These are phyloP conservation scores for Echites panduratus DNA, from an alignment of 257 asterid genomes.

Conservation along the genomic window DNA sequence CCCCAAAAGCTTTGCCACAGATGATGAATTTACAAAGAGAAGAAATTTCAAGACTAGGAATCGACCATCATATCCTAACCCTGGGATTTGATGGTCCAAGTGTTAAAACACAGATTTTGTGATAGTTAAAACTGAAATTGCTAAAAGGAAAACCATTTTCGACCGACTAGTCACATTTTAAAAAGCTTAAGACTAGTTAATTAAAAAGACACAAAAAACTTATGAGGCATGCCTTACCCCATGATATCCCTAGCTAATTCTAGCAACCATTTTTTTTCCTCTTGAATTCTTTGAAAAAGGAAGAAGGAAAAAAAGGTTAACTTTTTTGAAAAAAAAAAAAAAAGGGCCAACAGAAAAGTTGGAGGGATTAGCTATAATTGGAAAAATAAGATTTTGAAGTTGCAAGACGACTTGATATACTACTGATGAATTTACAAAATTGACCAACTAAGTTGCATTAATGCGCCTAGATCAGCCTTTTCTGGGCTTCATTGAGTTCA, in stretches of 20 bases:
- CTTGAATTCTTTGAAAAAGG: background rate
- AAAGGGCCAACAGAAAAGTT: conserved; percentile 2
- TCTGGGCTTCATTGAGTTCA: conserved; percentile 14
- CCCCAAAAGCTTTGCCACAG: conserved; percentile 36
- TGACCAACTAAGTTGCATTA: conserved; percentile 12
- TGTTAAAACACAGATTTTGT: conserved; percentile 18
- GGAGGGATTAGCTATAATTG: conserved; percentile 31
- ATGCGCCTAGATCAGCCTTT: conserved; percentile 23
- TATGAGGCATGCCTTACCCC: conserved; percentile 44
- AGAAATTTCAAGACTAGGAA: background rate
- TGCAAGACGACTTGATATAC: conserved; percentile 24
- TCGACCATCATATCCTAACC: conserved; percentile 36
- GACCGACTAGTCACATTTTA: conserved; percentile 43
- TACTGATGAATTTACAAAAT: conserved; percentile 19
- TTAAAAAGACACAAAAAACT: conserved; percentile 28
- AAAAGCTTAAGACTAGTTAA: conserved; percentile 47
- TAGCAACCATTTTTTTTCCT: conserved; percentile 10
- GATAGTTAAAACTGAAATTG: conserved; percentile 12
- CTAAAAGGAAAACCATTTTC: conserved; percentile 2
- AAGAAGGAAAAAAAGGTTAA: background rate
- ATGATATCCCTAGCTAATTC: conserved; percentile 31
- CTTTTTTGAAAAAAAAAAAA: too few relatives aligned
- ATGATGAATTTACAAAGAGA: conserved; percentile 5
- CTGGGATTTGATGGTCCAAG: conserved; percentile 33
- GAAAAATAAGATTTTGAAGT: conserved; percentile 32